Evolutionary conservation across 1,284 basidiomycete species (phyloP).

Genomic region (Moesziomyces parantarcticus): DNA sequence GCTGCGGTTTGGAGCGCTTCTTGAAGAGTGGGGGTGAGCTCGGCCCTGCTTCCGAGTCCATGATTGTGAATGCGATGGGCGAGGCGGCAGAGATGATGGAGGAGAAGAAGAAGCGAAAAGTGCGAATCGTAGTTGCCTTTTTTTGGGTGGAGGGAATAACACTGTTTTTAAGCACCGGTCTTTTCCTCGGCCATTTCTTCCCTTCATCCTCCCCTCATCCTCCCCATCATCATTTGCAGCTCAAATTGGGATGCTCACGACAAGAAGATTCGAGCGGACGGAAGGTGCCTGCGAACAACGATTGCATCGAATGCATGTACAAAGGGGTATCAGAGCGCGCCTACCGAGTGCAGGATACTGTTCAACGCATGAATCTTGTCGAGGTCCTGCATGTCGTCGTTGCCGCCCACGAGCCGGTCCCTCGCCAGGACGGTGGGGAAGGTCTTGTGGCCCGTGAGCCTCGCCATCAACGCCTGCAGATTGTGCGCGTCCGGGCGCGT

Average conservation of each 20-base stretch:
- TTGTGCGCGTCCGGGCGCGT: conserved; percentile 29
- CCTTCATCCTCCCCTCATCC: no score
- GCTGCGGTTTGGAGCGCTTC: conserved; percentile 13
- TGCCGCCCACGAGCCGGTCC: conserved; percentile 41
- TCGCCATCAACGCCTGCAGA: conserved; percentile 33
- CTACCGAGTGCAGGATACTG: conserved; percentile 17
- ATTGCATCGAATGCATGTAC: not conserved
- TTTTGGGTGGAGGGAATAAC: no score
- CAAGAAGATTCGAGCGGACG: no score
- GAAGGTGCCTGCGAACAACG: no score
- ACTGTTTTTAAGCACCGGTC: not conserved
- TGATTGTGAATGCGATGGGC: not conserved
- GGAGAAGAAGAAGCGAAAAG: not conserved
- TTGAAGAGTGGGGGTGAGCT: conserved; percentile 26
- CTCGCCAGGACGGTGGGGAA: conserved; percentile 42
- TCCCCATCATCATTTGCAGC: no score
- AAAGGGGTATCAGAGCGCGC: conserved; percentile 14
- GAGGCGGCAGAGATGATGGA: conserved; percentile 8
- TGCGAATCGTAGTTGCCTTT: no score
- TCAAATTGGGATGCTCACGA: no score
- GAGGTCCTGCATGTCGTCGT: conserved; percentile 32
- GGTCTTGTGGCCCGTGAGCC: conserved; percentile 34
- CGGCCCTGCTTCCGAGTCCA: conserved; percentile 26
- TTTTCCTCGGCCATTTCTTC: not conserved
- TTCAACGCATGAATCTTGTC: conserved; percentile 19